A percentile compares a stretch with the other conserved stretches of the same genome.
These are phyloP conservation scores for Leptomonas pyrrhocoris DNA, from an alignment of 208 protist genomes.

Conservation along the genomic window DNA sequence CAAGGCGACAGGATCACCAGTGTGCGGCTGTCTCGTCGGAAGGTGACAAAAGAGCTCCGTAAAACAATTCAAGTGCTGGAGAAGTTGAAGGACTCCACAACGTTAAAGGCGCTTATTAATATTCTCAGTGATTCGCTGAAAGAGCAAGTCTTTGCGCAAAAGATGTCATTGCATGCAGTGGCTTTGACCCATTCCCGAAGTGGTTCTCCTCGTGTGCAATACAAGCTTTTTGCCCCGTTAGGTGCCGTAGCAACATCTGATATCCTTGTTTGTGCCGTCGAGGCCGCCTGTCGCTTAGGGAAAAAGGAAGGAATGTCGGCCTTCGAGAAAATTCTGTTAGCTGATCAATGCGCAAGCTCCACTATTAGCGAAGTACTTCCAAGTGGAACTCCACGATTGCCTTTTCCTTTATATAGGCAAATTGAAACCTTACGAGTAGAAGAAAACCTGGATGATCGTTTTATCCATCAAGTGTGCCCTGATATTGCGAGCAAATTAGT, in stretches of 20 bases:
- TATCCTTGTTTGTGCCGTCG: constrained; percentile 9
- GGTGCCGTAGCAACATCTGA: constrained; percentile 3
- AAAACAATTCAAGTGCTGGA: constrained; percentile 17
- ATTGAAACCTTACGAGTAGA: constrained; percentile 8
- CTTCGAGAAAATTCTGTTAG: constrained; percentile 33
- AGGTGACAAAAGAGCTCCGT: constrained; percentile 15
- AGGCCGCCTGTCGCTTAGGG: constrained; percentile 22
- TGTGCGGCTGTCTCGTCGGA: not conserved
- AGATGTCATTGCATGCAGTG: not conserved
- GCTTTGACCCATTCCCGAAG: constrained; percentile 6
- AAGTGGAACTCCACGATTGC: constrained; percentile 12
- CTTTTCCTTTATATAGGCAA: constrained; percentile 27
- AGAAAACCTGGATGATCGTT: not conserved
- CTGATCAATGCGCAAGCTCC: constrained; percentile 24
- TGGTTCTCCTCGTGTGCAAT: not conserved
- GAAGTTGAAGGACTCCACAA: constrained; percentile 26
- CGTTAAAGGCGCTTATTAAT: constrained; percentile 23
- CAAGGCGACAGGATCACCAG: not conserved
- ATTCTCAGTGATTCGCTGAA: constrained; percentile 21
- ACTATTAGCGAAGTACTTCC: not conserved
- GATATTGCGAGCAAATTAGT: constrained; percentile 21
- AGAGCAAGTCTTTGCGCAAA: constrained; percentile 22
- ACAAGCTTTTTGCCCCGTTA: constrained; percentile 28
- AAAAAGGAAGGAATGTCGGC: constrained; percentile 20
- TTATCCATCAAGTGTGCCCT: constrained; percentile 20